Evolutionary conservation across 371 early-diverging fungal species (phyloP), one percentile per base, ranked within the genome.

Genomic region (Funneliformis caledonium): DNA sequence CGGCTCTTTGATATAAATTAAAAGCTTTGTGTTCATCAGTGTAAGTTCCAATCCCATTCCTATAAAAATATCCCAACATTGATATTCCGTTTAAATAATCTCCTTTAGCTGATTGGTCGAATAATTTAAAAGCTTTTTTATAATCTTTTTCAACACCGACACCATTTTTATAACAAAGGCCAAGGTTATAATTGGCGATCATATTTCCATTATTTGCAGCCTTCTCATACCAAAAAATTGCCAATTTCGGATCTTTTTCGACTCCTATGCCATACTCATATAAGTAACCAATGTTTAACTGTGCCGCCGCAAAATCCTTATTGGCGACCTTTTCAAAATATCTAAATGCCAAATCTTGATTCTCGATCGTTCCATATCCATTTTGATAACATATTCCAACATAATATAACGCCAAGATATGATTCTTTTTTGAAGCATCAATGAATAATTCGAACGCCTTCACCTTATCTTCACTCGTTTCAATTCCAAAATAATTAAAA

Each of bases 41-140:
- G 67, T 88, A 87, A 3, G 94, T 92, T 12, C 96, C 96, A 61
- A 94, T 88, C 19, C 96, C 97, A 82, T 97, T 94, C 67, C 94
- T 95, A 82, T 92, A 96, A 83, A 97, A 97, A 81, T 93, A 96
- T 6, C 96, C 98, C 37, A 97, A 88, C 2, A 94, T 93, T 65
- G 94, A 93, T 72, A 91, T 90, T 0, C 94, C 96, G 78, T 93
- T 90, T 16, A 93, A 89, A 78, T 94, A 92, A 37, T 93, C 94
- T 45, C 90, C 90, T 48, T 89, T 91, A 2, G 96, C 96, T 43
- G 95, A 89, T 72, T 89, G 88, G 74, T 86, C 85, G 83, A 88
- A 94, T 92, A 91, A 94, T 83, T 84, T 81, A 77, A 93, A 87
- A 9, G 97, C 96, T 80, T 88, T 87, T 31, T 82, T 83, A 19